Evolutionary conservation across 495 filamentous ascomycete species (phyloP), one percentile per base, ranked within the genome.

Genomic region (Aspergillus ellipticus): DNA sequence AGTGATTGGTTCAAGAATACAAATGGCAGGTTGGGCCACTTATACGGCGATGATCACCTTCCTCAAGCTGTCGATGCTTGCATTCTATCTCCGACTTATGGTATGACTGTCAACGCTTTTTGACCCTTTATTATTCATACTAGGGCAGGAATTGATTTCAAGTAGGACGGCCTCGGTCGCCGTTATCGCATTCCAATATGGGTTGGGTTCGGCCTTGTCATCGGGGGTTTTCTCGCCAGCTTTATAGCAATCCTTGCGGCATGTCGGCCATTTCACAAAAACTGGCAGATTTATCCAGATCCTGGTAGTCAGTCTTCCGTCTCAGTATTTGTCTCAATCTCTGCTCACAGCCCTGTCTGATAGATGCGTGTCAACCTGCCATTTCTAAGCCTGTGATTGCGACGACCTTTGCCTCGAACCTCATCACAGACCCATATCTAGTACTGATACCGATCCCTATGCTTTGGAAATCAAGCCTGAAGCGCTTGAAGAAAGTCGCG

Each of bases 231-330:
- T 55, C 0, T 84, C 6, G 70, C 73, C 0, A 78, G 77, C 16
- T 45, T 80, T 0, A 53, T 81, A 6, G 70, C 75, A 1, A 77
- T 80, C 16, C 58, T 82, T 6, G 54, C 77, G 0, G 61, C 72
- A 16, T 85, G 82, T 53, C 55, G 54, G 13, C 80, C 79, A 2
- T 65, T 83, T 8, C 53, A 72, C 6, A 76, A 70, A 51, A 72
- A 81, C 54, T 83, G 81, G 80, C 81, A 83, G 58, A 80, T 83
- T 29, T 71, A 79, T 45, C 81, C 81, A 0, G 62, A 82, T 20
- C 81, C 80, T 13, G 80, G 79, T 35, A 74, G 79, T 79, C 55
- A 62, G 75, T 69, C 55, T 45, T 28, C 16, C 9, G 0, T 17
- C 8, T 42, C 20, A 1, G 3, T 35, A 13, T 53, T 15, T 8